phyloP scores from a whole-genome alignment of 2,329 filamentous ascomycete genomes.

The Furcasterigmium furcatum region DNA sequence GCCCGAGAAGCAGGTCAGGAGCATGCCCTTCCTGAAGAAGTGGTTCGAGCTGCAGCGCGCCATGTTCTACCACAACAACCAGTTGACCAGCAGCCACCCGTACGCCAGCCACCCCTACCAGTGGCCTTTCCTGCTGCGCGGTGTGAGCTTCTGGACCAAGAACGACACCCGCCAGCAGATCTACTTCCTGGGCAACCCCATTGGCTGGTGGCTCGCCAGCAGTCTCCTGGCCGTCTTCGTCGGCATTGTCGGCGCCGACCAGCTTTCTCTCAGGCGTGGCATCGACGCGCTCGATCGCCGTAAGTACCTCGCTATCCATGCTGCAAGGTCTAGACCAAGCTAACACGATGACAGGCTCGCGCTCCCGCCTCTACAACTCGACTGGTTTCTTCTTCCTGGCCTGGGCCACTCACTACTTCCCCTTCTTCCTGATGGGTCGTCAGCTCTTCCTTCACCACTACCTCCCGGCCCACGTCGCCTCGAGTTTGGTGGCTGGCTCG shows the following conservation, averaged over 20 bases:
- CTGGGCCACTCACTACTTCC: constrained; percentile 96
- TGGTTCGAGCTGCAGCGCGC: constrained; percentile 95
- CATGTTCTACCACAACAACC: constrained; percentile 99
- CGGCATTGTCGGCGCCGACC: constrained; percentile 88
- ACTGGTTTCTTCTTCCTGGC: constrained; percentile 99
- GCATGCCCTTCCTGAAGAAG: constrained; percentile 84
- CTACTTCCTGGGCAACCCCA: constrained; percentile 95
- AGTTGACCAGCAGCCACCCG: constrained; percentile 92
- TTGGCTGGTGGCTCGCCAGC: constrained; percentile 96
- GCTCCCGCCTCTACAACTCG: constrained; percentile 93
- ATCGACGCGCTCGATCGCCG: constrained; percentile 90
- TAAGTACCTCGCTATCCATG: constrained; percentile 51
- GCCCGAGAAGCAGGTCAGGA: constrained; percentile 75
- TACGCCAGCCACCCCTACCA: constrained; percentile 94
- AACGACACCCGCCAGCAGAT: constrained; percentile 94
- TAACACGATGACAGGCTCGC: constrained; percentile 62
- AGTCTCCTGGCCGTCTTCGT: constrained; percentile 89
- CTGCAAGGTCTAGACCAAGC: constrained; percentile 4
- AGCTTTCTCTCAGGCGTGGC: constrained; percentile 87
- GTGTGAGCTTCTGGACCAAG: constrained; percentile 99
- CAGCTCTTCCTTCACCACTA: constrained; percentile 99
- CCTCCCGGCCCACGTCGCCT: constrained; percentile 89
- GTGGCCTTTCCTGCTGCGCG: constrained; percentile 95
- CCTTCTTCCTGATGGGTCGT: constrained; percentile 97
- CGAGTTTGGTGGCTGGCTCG: constrained; percentile 83